Percentiles rank a stretch among this genome's conserved stretches.
These are phyloP conservation scores for Hypoxylon trugodes DNA, from an alignment of 495 filamentous ascomycete species.

Conservation along the genomic window DNA sequence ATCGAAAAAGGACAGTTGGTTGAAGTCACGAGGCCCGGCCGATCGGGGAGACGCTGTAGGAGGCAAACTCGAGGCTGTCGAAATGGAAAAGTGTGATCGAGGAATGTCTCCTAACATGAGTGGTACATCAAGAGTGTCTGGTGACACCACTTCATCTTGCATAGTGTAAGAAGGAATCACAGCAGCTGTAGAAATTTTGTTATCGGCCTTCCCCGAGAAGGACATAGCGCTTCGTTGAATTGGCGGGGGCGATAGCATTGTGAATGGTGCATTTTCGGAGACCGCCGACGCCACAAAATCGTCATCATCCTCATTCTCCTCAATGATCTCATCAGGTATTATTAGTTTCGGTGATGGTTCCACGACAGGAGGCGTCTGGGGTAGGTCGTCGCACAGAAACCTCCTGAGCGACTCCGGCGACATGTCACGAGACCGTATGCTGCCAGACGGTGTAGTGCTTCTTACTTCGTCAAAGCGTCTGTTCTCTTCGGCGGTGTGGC, in stretches of 20 bases:
- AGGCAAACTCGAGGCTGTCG: conserved; percentile 44
- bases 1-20: conserved; percentile 52
- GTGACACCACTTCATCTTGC: background rate
- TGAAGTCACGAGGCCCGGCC: conserved; percentile 33
- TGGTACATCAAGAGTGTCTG: background rate
- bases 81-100: conserved; percentile 49
- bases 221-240: conserved; percentile 49
- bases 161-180: conserved; percentile 3
- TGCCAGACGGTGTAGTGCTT: conserved; percentile 47
- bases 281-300: conserved; percentile 61
- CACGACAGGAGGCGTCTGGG: conserved; percentile 38
- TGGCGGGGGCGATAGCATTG: conserved; percentile 59
- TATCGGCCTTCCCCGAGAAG: conserved; percentile 21
- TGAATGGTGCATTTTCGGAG: conserved; percentile 52
- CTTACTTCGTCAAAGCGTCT: conserved; percentile 38
- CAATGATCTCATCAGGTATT: conserved; percentile 62
- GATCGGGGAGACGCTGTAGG: conserved; percentile 42
- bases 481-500: conserved; percentile 22
- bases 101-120: conserved; percentile 25
- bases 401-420: conserved; percentile 58
- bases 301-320: conserved; percentile 63
- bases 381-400: conserved; percentile 51
- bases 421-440: conserved; percentile 54
- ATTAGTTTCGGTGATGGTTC: conserved; percentile 29
- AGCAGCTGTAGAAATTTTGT: conserved; percentile 15